Conservation (phyloP, 2,329 filamentous ascomycete species). For the Pestalotiopsis sp. region DNA sequence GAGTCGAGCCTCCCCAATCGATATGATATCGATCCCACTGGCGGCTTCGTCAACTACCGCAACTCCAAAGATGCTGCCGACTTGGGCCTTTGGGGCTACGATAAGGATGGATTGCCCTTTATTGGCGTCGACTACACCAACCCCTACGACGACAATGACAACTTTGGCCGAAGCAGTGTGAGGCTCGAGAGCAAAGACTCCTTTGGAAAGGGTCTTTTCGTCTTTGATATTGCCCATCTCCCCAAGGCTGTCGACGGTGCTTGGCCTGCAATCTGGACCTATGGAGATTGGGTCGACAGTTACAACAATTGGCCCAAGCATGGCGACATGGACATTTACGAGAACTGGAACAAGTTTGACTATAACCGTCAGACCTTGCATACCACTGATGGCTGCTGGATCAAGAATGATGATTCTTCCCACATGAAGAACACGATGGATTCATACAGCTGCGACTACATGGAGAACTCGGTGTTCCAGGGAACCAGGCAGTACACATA, state of each 20-base stretch:
- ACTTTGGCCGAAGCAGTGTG: slow-evolving; percentile 54
- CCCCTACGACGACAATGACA: slow-evolving; percentile 16
- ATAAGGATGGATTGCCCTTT: slow-evolving; percentile 34
- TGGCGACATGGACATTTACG: slow-evolving; percentile 70
- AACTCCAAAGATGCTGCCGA: slow-evolving; percentile 32
- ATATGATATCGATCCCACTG: slow-evolving; percentile 56
- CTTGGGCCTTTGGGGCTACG: slow-evolving; percentile 35
- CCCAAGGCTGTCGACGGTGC: slow-evolving; percentile 65
- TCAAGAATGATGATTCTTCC: slow-evolving; percentile 23
- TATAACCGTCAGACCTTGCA: slow-evolving; percentile 50
- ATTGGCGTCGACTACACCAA: slow-evolving; percentile 37
- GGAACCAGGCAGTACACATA: slow-evolving; percentile 32
- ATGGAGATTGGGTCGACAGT: slow-evolving; percentile 29
- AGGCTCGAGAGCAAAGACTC: slow-evolving; percentile 63
- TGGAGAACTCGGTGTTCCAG: neutral
- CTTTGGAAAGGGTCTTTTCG: slow-evolving; percentile 69
- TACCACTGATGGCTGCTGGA: slow-evolving; percentile 35
- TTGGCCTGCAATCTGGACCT: slow-evolving; percentile 70
- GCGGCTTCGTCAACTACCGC: slow-evolving; percentile 64
- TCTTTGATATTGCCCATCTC: slow-evolving; percentile 70
- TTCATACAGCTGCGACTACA: slow-evolving; percentile 36
- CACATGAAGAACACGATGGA: slow-evolving; percentile 32
- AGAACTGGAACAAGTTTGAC: slow-evolving; percentile 60
- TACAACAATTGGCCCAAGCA: slow-evolving; percentile 27
- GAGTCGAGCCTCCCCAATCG: too few species aligned